Evolutionary conservation across 768 basidiomycete species (phyloP), one percentile per base, ranked within the genome.

Genomic region (Paxillus rubicundulus): DNA sequence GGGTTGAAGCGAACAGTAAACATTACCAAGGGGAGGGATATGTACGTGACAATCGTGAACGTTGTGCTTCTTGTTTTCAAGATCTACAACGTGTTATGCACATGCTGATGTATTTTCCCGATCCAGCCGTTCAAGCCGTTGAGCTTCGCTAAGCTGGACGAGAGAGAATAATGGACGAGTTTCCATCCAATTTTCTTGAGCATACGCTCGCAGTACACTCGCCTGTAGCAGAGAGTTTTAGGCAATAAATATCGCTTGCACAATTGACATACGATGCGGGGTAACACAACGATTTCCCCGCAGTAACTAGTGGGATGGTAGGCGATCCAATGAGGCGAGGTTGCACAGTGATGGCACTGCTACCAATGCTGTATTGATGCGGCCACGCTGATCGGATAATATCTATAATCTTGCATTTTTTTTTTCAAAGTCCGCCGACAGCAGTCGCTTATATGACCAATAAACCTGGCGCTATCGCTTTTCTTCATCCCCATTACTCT

Each of bases 1-100:
- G 96, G 93, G 96, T 98, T 53, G 95, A 98, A 72, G 92, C 87
- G 48, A 97, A 96, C 76, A 94, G 93, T 74, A 96, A 97, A 77
- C 92, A 94, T 66, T 96, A 88, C 67, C 84, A 89, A 70, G 93
- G 90, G 32, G 88, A 82, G 53, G 93, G 92, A 69, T 83, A 93
- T 77, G 91, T 92, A 74, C 70, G 87, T 86, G 27, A 49, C 21
- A 21, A 58, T 54, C 40, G 42, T 54, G 42, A 53, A 53, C 50
- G 45, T 27, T 34, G n/a, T 33, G 27, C 38, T 48, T 48, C 44
- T 39, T 46, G 38, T 52, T 49, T 56, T 62, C 45, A 50, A 48
- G 43, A 55, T 52, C 20, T 33, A 27, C 57, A 61, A 63, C 62
- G 64, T 64, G 63, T 59, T 45, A 41, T 30, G 42, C 59, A 56